Evolutionary conservation across 176 grass and related monocot species (phyloP), one percentile per base, ranked within the genome.

Genomic region (Elymus sibiricus): DNA sequence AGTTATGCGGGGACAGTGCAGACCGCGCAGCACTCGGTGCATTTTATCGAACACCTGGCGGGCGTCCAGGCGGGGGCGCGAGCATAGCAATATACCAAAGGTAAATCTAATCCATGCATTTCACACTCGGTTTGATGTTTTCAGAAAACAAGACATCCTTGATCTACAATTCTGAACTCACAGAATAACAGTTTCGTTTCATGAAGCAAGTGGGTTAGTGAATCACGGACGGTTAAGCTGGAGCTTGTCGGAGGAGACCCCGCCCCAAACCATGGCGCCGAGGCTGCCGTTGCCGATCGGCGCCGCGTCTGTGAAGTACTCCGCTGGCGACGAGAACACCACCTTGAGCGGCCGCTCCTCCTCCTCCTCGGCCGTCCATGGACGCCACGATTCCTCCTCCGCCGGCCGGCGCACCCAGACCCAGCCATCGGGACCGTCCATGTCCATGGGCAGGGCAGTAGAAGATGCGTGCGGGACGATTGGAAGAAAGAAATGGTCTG

Each of bases 231-330:
- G 87, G 84, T 98, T 98, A 46, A 98, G 91, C 44, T 95, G 95
- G 83, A 98, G 83, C 79, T 88, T 95, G 85, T 98, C 95, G 47
- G 85, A 82, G 49, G 55, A 44, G 82, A 98, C 87, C 60, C 91
- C 89, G 60, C 95, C 95, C 95, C 95, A 98, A 21, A 98, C 76
- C 93, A 95, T 88, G 76, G 85, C 93, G 4, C 93, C 91, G 32
- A 98, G 93, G 59, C 83, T 73, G 46, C 93, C 93, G 29, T 95
- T 98, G 19, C 95, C 93, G 87, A 98, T 86, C 15, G 93, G 93
- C 8, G 73, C 51, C n/a, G 95, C 91, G 65, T 98, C 93, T 1
- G 93, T 98, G 89, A 92, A 98, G 83, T 92, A 32, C 70, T 78
- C 64, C 17, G 91, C 91, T 2, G 95, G 95, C 27, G 77, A 76